Evolutionary conservation across 176 grass and related monocot species (phyloP), one percentile per base, ranked within the genome.

Genomic region (Triticum dicoccoides): DNA sequence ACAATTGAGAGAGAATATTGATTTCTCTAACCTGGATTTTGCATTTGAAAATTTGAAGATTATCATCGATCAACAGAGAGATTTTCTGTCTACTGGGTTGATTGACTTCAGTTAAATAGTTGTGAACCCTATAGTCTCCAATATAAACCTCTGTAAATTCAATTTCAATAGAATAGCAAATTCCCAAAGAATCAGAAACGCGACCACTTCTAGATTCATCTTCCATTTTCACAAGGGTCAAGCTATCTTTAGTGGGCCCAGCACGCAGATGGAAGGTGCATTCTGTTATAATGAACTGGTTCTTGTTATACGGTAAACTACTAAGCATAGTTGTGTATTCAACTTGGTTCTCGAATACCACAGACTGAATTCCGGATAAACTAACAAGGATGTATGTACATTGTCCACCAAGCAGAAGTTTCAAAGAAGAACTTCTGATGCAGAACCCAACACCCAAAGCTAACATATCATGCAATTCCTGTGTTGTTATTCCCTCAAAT

Each of bases 121-220:
- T 83, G n/a, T 93, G 88, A 49, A 92, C 87, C 66, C 49, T 80
- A 51, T 78, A 82, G 52, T 93, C 87, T 51, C 81, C 89, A 84
- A 92, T 71, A 84, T 86, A 92, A 94, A 97, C 29, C 64, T 91
- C 88, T 5, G 87, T 68, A 84, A 97, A 80, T 84, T 94, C 89
- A 82, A 94, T 79, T 80, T 78, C 76, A 83, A 90, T 25, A 78
- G 91, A 88, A 79, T 87, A 93, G 58, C 14, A 85, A 73, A 59
- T 65, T 85, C 62, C 78, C 64, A 65, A 49, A 85, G 82, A 74
- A 79, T 37, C 56, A 78, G 41, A 85, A 74, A 39, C 32, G 49
- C 51, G 64, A 68, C 21, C 65, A 80, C 15, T 65, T 69, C n/a
- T 72, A 79, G 37, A 79, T 82, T 82, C 77, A 82, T 72, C 58